Evolutionary conservation across 2,329 filamentous ascomycete genomes (phyloP), one percentile per base, ranked within the genome.

Genomic region (Tolypocladium ophioglossoides): DNA sequence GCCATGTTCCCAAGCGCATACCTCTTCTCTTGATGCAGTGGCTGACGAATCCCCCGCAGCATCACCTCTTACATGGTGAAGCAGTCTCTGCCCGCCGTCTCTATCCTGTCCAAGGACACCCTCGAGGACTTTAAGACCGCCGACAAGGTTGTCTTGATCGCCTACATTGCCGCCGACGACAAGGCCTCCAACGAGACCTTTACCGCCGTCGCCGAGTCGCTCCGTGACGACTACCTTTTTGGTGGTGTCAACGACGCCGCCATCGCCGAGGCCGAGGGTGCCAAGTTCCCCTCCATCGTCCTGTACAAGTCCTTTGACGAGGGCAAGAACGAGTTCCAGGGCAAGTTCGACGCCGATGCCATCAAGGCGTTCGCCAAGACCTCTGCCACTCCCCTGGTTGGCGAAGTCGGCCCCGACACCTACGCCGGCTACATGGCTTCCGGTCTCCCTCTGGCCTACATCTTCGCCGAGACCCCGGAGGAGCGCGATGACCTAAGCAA

Each of bases 301-400:
- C 83, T 99, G 56, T 97, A 97, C 86, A 97, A 99, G 83, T 80
- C 86, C 57, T 99, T 97, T 67, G 94, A 99, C 68, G 92, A 97
- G 78, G 91, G 91, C 77, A 96, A 96, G 83, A 83, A 84, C 64
- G 78, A 85, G 64, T 96, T 88, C 77, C 77, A 82, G 22, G 66
- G 90, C 63, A 85, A 89, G 72, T 91, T 97, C 66, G 87, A 90
- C 44, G 80, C 80, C 57, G 89, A 91, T 57, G 82, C 83, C 52
- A 90, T 99, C 66, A 82, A 84, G 68, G 79, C 79, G 62, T 99
- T 96, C 75, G 84, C 88, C 71, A 91, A 91, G 80, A 85, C 83
- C 50, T 78, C 91, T 57, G 85, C 91, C 63, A 95, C 88, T 57
- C 94, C 94, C 60, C 79, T 99, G 66, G 86, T 99, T 61, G 94